phyloP scores from a whole-genome alignment of 192 early-diverging fungal genomes.

The Coemansia sp. region DNA sequence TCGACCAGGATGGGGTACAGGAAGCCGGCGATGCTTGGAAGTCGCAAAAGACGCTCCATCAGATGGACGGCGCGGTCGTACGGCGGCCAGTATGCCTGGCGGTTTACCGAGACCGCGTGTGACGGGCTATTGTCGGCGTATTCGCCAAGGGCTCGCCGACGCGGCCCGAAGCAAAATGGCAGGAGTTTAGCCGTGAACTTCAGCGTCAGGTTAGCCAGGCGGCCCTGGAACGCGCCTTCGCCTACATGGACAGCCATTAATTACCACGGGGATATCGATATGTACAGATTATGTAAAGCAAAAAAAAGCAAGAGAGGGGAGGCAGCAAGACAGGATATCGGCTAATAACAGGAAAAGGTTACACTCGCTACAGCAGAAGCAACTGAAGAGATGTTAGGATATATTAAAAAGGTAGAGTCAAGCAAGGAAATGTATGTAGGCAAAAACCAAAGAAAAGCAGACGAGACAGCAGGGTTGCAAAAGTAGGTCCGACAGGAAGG shows the following conservation, averaged over 20 bases:
- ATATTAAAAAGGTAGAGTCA: no score
- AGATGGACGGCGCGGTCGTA: slow-evolving; percentile 35
- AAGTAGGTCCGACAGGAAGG: neutral
- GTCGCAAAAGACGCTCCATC: slow-evolving; percentile 41
- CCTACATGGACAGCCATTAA: neutral
- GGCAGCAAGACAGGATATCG: neutral
- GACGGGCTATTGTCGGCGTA: slow-evolving; percentile 20
- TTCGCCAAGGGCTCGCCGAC: slow-evolving; percentile 16
- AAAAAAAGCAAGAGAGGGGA: neutral
- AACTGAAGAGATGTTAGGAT: no score
- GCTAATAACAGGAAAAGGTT: no score
- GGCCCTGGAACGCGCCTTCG: slow-evolving; percentile 38
- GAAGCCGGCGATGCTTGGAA: slow-evolving; percentile 32
- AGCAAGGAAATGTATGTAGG: no score
- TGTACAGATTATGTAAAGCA: neutral
- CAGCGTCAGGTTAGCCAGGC: slow-evolving; percentile 26
- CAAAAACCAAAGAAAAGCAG: neutral
- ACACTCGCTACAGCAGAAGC: neutral
- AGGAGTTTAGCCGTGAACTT: slow-evolving; percentile 35
- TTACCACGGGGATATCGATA: neutral
- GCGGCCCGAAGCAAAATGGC: slow-evolving; percentile 32
- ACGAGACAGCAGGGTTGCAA: neutral
- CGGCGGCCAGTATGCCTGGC: slow-evolving; percentile 41
- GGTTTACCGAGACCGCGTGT: slow-evolving; percentile 38
- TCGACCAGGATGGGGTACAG: slow-evolving; percentile 45